Evolutionary conservation across 2,329 filamentous ascomycete genomes (phyloP), one percentile per base, ranked within the genome.

Genomic region (Diaporthe helianthi): DNA sequence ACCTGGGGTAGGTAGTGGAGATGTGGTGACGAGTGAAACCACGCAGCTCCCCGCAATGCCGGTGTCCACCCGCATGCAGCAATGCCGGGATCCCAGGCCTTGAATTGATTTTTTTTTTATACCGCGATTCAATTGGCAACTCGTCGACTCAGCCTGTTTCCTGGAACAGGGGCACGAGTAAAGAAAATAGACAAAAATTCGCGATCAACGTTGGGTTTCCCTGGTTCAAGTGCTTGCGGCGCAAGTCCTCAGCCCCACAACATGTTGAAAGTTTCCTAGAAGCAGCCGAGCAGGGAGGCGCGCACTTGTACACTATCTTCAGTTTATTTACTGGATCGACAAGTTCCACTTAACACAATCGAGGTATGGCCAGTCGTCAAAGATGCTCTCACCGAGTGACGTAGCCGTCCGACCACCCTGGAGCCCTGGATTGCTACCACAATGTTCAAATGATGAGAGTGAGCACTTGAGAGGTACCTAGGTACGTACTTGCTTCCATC

Each of bases 11-110:
- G n/a, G n/a, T n/a, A n/a, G n/a, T n/a, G n/a, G n/a, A n/a, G n/a
- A n/a, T n/a, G n/a, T 52, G 26, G 26, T 29, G 49, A 31, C 49
- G 31, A 52, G 49, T 52, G 49, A 52, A 52, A 52, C 49, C 49
- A 19, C 6, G n/a, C n/a, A n/a, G n/a, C 49, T 52, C 49, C 49
- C 49, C 49, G 49, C 49, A 52, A 52, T 52, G 26, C 24, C 31
- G 49, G 49, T 52, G 49, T 52, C 49, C 49, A 29, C 49, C 49
- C 24, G 49, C 15, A 8, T 29, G 26, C 49, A 29, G 7, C 13
- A 19, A 1, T 29, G 49, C 49, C 49, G 49, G 24, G 49, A 52
- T 52, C 49, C 49, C 26, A 19, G 49, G 26, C 49, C 24, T 52
- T 52, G 24, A 52, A 9, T 1, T 31, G 13, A 26, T 8, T n/a